These are phyloP conservation scores for Pichiaceae sp. DNA, from an alignment of 1,139 yeast species.

Conservation along the genomic window DNA sequence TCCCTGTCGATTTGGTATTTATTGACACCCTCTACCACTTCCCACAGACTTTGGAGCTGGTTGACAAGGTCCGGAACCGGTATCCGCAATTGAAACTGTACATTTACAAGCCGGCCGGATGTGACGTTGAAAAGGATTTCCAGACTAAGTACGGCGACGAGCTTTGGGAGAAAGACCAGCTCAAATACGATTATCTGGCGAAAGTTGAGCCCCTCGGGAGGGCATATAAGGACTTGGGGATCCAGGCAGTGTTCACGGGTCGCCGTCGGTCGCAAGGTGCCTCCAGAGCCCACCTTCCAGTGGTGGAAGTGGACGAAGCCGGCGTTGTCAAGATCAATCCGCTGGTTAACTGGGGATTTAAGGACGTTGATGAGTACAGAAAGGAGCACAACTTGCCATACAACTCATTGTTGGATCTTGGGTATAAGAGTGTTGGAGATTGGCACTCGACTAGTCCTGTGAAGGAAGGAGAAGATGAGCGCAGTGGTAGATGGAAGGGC, in stretches of 20 bases:
- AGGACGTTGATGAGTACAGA: constrained; percentile 62
- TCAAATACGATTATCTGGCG: constrained; percentile 73
- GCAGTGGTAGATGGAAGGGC: constrained; percentile 97
- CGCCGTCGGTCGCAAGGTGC: constrained; percentile 90
- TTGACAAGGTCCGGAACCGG: constrained; percentile 44
- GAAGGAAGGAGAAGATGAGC: constrained; percentile 85
- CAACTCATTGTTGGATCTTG: constrained; percentile 74
- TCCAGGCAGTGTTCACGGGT: constrained; percentile 85
- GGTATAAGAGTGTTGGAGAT: constrained; percentile 90
- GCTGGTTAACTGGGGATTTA: constrained; percentile 74
- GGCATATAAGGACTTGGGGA: constrained; percentile 65
- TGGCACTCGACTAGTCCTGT: constrained; percentile 94
- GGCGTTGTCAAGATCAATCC: constrained; percentile 84
- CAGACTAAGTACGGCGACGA: constrained; percentile 58
- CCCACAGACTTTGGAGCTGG: constrained; percentile 81
- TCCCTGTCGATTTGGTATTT: constrained; percentile 69
- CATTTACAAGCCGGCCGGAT: constrained; percentile 57
- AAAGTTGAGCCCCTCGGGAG: constrained; percentile 91
- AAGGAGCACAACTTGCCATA: constrained; percentile 71
- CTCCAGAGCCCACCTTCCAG: constrained; percentile 62
- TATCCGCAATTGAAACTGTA: constrained; percentile 52
- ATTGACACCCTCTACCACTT: constrained; percentile 90
- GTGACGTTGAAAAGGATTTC: constrained; percentile 56
- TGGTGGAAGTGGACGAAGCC: constrained; percentile 65
- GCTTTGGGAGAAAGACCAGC: constrained; percentile 80